Conservation (phyloP, 352 stramenopile genomes). For the Peronospora belbahrii region DNA sequence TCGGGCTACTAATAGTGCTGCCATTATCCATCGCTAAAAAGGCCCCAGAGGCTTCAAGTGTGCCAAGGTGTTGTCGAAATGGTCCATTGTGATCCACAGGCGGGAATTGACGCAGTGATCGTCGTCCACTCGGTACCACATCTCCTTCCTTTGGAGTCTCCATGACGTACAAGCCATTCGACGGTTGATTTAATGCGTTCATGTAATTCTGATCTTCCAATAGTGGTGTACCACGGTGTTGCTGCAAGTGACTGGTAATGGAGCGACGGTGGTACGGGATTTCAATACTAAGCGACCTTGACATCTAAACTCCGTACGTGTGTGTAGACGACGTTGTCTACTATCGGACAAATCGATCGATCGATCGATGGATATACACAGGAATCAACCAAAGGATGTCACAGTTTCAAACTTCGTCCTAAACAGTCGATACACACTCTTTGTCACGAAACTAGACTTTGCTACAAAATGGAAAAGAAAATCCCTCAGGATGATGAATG, state of each 20-base stretch:
- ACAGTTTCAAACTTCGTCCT: too few relatives aligned
- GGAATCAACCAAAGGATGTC: not conserved
- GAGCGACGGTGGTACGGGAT: slow-evolving; percentile 25
- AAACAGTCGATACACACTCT: too few relatives aligned
- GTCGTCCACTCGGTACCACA: slow-evolving; percentile 23
- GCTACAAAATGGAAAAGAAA: too few relatives aligned
- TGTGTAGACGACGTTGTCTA: slow-evolving; percentile 12
- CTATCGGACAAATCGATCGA: slow-evolving; percentile 12
- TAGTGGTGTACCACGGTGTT: slow-evolving; percentile 57
- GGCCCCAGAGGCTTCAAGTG: slow-evolving; percentile 21
- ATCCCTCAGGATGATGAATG: too few relatives aligned
- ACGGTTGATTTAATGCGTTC: slow-evolving; percentile 40
- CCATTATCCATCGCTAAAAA: slow-evolving; percentile 41
- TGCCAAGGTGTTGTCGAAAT: slow-evolving; percentile 21
- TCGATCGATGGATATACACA: not conserved
- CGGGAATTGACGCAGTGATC: slow-evolving; percentile 27
- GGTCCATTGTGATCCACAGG: slow-evolving; percentile 30
- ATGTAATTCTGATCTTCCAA: slow-evolving; percentile 69
- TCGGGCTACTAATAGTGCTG: slow-evolving; percentile 43
- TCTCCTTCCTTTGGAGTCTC: slow-evolving; percentile 35
- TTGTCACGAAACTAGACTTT: too few relatives aligned
- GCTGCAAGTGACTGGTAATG: slow-evolving; percentile 27
- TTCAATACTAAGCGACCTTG: slow-evolving; percentile 25
- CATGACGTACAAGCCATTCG: slow-evolving; percentile 63
- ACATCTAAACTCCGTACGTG: slow-evolving; percentile 16